Conservation (phyloP, 2,329 filamentous ascomycete genomes). For the Fonsecaea nubica region DNA sequence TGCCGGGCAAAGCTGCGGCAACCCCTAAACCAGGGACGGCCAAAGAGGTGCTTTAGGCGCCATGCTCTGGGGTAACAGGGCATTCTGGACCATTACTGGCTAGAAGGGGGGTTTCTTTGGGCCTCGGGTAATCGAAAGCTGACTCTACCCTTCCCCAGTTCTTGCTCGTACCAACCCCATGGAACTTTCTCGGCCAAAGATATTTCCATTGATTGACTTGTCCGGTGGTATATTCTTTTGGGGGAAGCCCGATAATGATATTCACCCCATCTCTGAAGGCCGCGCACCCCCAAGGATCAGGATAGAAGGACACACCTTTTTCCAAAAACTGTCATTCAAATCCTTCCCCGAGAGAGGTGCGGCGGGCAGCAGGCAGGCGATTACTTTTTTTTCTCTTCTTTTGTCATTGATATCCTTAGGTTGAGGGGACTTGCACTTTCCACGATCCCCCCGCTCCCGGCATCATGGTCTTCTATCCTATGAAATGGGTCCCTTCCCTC, state of each 20-base stretch:
- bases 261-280: not conserved
- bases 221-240: not conserved
- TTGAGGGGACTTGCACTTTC: not conserved
- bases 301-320: too few species aligned
- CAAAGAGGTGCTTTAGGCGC: not conserved
- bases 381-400: not conserved
- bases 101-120: not conserved
- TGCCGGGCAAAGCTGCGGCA: constrained; percentile 1
- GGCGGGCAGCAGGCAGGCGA: not conserved
- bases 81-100: not conserved
- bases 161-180: constrained; percentile 8
- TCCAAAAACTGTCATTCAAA: not conserved
- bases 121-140: not conserved
- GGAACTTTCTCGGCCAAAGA: constrained; percentile 9
- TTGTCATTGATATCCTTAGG: not conserved
- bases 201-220: not conserved
- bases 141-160: not conserved
- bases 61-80: not conserved
- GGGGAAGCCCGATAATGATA: not conserved
- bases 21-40: not conserved
- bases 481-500: constrained; percentile 49
- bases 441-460: too few species aligned
- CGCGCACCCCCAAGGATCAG: not conserved
- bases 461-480: constrained; percentile 55
- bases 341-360: not conserved